Evolutionary conservation across 2,329 filamentous ascomycete species (phyloP).

Genomic region (Tolypocladium tundrense): DNA sequence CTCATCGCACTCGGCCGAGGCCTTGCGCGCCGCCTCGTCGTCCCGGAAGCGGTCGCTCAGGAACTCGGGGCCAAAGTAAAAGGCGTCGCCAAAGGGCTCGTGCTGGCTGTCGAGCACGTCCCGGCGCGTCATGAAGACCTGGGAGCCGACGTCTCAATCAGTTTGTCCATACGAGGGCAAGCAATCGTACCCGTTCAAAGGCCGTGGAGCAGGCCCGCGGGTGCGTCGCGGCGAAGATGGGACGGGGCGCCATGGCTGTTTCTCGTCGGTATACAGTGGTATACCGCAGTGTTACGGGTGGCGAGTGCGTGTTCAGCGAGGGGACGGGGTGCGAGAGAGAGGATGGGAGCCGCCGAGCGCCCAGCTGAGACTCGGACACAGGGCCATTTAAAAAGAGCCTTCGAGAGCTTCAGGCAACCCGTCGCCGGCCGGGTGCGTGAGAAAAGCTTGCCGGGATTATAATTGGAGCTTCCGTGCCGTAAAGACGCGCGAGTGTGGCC

Average conservation of each 20-base stretch:
- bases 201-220: conserved; percentile 92
- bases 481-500: neutral
- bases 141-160: neutral
- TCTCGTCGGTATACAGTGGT: neutral
- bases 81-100: conserved; percentile 94
- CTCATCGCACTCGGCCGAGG: conserved; percentile 57
- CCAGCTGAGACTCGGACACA: neutral
- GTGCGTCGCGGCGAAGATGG: conserved; percentile 90
- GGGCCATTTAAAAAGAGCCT: neutral
- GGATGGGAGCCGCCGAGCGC: neutral
- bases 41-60: conserved; percentile 69
- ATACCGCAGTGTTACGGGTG: neutral
- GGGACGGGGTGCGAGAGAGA: neutral
- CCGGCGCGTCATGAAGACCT: conserved; percentile 94
- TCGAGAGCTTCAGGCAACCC: neutral
- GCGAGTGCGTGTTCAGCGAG: neutral
- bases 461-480: neutral
- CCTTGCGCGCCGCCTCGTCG: conserved; percentile 44
- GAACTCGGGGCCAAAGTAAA: conserved; percentile 89
- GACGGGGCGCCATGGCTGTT: neutral
- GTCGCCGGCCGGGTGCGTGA: neutral
- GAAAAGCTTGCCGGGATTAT: neutral
- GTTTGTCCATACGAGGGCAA: neutral
- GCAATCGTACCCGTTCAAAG: conserved; percentile 71
- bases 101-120: conserved; percentile 77